Evolutionary conservation across 1,284 basidiomycete species (phyloP).

Genomic region (Xerocomus minutiporus): DNA sequence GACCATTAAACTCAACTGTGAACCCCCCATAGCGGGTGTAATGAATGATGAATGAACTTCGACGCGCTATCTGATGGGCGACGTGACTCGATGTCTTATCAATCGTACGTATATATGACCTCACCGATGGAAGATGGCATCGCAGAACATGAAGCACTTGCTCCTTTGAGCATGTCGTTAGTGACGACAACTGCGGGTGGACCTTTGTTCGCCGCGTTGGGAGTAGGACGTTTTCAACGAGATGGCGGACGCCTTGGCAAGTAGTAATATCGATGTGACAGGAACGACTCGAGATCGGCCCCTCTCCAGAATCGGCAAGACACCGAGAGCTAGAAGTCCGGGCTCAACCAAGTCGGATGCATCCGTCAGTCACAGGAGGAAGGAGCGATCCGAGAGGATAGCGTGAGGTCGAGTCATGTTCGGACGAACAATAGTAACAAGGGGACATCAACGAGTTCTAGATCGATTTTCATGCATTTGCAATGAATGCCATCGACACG

Average conservation of each 20-base stretch:
- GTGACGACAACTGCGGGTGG: constrained; percentile 3
- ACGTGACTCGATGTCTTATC: constrained; percentile 21
- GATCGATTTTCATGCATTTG: constrained; percentile 1
- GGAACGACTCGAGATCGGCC: neutral
- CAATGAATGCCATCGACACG: constrained; percentile 2
- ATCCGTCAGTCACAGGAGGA: constrained; percentile 5
- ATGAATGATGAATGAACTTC: neutral
- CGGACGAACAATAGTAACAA: neutral
- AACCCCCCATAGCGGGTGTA: neutral
- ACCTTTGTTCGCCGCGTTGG: constrained; percentile 1
- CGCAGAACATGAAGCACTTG: neutral
- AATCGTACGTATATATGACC: neutral
- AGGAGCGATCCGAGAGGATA: constrained; percentile 7
- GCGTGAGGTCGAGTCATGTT: constrained; percentile 8
- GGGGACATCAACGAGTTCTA: neutral
- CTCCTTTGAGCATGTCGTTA: constrained; percentile 9
- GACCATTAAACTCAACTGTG: neutral
- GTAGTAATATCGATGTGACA: neutral
- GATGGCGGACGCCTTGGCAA: neutral
- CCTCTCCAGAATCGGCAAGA: neutral
- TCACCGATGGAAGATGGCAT: neutral
- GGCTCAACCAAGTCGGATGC: neutral
- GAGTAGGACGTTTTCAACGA: neutral
- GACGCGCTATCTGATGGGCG: neutral
- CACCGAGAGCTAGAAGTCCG: neutral